These are phyloP conservation scores for Kentomonas sorsogonicus DNA, from an alignment of 208 protist genomes.

Conservation along the genomic window DNA sequence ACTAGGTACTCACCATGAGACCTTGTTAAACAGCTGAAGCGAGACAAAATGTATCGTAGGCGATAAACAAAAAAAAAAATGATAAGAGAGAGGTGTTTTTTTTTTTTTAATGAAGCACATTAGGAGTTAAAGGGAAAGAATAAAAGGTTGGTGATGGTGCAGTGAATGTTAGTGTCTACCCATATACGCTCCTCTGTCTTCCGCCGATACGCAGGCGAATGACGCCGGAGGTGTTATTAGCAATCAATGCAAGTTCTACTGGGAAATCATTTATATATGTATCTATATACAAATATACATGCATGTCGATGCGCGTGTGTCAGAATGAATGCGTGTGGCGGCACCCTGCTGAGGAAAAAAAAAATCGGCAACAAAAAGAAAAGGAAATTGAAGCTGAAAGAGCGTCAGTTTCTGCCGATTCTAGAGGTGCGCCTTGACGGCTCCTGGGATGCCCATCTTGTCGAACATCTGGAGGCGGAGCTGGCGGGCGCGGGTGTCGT, in stretches of 20 bases:
- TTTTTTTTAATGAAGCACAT: background rate
- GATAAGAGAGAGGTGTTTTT: background rate
- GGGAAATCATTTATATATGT: too few species aligned
- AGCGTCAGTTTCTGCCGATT: background rate
- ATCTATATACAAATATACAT: too few species aligned
- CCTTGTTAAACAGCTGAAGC: background rate
- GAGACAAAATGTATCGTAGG: background rate
- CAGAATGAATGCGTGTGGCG: too few species aligned
- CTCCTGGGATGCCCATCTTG: constrained; percentile 83
- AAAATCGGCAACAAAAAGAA: background rate
- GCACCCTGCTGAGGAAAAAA: constrained; percentile 2
- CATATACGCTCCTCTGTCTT: too few species aligned
- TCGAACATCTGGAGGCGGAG: constrained; percentile 85
- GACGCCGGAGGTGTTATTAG: too few species aligned
- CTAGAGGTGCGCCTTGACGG: constrained; percentile 43
- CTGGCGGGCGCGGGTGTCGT: constrained; percentile 34
- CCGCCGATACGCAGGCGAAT: too few species aligned
- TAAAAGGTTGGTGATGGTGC: too few species aligned
- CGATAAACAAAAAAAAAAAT: background rate
- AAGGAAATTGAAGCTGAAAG: background rate
- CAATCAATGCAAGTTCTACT: too few species aligned
- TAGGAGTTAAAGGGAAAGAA: background rate
- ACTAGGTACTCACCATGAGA: background rate
- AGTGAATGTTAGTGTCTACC: too few species aligned
- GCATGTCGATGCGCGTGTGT: too few species aligned